These are phyloP conservation scores for Torulaspora quercuum DNA, from an alignment of 805 yeast species.

Conservation along the genomic window DNA sequence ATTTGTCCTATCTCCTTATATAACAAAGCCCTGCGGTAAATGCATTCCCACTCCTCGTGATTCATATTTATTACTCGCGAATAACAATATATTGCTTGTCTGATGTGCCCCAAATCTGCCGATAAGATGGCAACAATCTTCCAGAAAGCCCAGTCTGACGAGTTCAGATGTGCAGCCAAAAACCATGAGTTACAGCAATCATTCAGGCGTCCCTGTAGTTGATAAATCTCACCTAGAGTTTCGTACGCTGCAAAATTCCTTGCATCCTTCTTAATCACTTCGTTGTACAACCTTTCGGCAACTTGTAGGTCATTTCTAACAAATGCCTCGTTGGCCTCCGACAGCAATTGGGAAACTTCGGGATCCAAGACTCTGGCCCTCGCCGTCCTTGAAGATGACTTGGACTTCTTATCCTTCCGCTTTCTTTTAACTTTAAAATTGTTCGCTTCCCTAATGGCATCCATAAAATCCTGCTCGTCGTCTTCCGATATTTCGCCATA, in stretches of 20 bases:
- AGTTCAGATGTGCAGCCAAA: conserved; percentile 72
- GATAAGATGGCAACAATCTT: conserved; percentile 68
- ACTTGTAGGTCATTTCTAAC: conserved; percentile 57
- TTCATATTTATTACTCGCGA: conserved; percentile 56
- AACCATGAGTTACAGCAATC: conserved; percentile 81
- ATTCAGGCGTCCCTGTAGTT: conserved; percentile 58
- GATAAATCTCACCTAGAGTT: conserved; percentile 80
- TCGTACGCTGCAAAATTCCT: conserved; percentile 80
- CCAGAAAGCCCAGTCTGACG: conserved; percentile 77
- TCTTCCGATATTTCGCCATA: conserved; percentile 40
- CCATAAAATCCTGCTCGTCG: conserved; percentile 48
- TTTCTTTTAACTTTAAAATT: conserved; percentile 52
- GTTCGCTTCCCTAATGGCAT: conserved; percentile 64
- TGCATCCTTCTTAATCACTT: conserved; percentile 74
- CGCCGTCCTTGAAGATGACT: conserved; percentile 23
- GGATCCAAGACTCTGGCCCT: conserved; percentile 53
- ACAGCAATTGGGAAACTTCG: conserved; percentile 61
- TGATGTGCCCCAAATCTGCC: conserved; percentile 58
- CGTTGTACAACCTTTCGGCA: conserved; percentile 59
- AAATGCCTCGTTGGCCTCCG: conserved; percentile 78
- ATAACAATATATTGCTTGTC: conserved; percentile 79
- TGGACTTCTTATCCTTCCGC: conserved; percentile 37
- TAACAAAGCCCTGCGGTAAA: conserved; percentile 62
- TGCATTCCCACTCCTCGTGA: conserved; percentile 49
- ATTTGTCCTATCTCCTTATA: conserved; percentile 63